Conservation (phyloP, 164 flowering plant species). For the Dillenia turbinata region DNA sequence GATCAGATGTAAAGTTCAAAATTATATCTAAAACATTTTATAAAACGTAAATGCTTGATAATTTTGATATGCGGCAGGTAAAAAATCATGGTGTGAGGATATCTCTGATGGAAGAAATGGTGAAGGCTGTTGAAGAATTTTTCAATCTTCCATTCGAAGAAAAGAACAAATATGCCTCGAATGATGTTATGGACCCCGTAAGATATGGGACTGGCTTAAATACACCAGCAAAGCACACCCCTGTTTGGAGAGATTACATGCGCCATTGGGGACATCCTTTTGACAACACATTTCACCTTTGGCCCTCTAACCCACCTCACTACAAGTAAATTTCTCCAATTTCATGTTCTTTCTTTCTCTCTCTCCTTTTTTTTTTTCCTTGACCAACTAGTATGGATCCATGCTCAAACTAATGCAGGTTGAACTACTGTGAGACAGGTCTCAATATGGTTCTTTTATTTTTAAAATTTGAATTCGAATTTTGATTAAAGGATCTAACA, state of each 20-base stretch:
- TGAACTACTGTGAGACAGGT: too few species aligned
- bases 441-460: neutral
- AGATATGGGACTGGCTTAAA: conserved; percentile 28
- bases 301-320: conserved; percentile 23
- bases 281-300: conserved; percentile 18
- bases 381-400: too few species aligned
- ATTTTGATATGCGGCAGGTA: too few species aligned
- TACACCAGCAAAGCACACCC: conserved; percentile 15
- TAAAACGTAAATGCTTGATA: too few species aligned
- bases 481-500: too few species aligned
- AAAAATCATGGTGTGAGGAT: conserved; percentile 23
- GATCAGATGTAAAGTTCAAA: too few species aligned
- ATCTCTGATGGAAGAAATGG: conserved; percentile 23
- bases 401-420: too few species aligned
- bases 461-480: too few species aligned
- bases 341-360: neutral
- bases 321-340: conserved; percentile 16
- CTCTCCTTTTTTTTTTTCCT: too few species aligned
- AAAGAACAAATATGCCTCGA: conserved; percentile 22
- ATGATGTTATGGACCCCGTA: conserved; percentile 23
- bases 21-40: too few species aligned
- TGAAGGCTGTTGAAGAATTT: conserved; percentile 20
- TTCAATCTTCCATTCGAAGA: conserved; percentile 22
- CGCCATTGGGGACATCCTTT: conserved; percentile 28
- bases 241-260: conserved; percentile 28